Conservation (phyloP, 371 early-diverging fungal species). For the Phascolomyces articulosus region DNA sequence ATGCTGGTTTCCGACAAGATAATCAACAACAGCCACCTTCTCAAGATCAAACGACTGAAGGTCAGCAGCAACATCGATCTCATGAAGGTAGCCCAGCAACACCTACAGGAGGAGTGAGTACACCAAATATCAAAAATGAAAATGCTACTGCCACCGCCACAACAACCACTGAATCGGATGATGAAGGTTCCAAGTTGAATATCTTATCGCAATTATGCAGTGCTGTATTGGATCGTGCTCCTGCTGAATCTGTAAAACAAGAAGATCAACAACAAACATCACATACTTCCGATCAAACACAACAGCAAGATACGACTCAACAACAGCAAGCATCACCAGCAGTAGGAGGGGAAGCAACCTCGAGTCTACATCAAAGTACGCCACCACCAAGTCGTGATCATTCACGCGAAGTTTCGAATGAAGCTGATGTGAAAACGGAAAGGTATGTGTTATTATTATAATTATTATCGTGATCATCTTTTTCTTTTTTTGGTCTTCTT, state of each 20-base stretch:
- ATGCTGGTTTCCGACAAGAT: conserved; percentile 12
- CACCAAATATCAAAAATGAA: conserved; percentile 7
- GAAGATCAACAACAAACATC: conserved; percentile 2
- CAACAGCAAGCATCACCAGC: conserved; percentile 4
- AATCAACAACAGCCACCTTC: conserved; percentile 9
- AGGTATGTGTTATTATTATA: not conserved
- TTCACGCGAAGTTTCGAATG: conserved; percentile 12
- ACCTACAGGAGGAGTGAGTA: conserved; percentile 15
- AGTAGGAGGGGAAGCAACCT: not conserved
- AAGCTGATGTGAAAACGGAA: not conserved
- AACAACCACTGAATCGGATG: conserved; percentile 45
- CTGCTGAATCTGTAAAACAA: conserved; percentile 4
- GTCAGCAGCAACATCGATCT: conserved; percentile 18
- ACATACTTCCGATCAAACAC: not conserved
- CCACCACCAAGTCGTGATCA: conserved; percentile 15
- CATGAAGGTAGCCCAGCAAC: conserved; percentile 15
- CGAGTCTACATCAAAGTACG: not conserved
- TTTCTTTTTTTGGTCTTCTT: not conserved
- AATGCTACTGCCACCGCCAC: conserved; percentile 16
- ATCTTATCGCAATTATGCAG: conserved; percentile 52
- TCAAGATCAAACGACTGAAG: conserved; percentile 8
- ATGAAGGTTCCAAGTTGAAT: conserved; percentile 48
- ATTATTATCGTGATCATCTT: not conserved
- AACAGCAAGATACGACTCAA: not conserved
- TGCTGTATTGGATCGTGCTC: conserved; percentile 36